Base-by-base conservation (phyloP, 169 alveolate species). In the Eimeria praecox region DNA sequence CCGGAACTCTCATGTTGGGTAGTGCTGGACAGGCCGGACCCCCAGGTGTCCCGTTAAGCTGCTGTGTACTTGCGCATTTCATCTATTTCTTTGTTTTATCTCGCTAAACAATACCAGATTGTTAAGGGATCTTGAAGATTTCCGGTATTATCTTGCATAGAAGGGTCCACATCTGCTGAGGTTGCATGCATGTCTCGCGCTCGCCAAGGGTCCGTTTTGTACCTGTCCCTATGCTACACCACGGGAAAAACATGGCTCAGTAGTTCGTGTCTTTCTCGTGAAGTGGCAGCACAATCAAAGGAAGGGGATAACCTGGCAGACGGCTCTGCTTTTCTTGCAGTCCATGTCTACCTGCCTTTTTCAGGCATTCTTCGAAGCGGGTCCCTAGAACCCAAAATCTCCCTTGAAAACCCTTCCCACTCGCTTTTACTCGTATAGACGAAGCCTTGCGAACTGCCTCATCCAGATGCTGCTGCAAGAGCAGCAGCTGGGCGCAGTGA, bases 11-110 rank as follows among this genome's bases (percentile, higher is more conserved):
- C 44, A 27, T 20, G 2, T 66, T 78, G 88, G 44, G 88, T 49
- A 78, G 64, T 78, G 88, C 64, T 78, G 88, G 88, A 78, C 88
- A 44, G 88, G 64, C 88, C 64, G 88, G 88, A 78, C 88, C 88
- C 91, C 54, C 54, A n/a, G 73, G 54, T 54, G 71, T 56, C 91
- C 35, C 75, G 73, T 24, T 54, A 49, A 30, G n/a, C 54, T 52
- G 91, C 44, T 56, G 54, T 33, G 66, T 22, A 30, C 35, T 20
- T 35, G 71, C 54, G 14, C 56, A 83, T 33, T 54, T 83, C 35
- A 30, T 24, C 27, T 2, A 3, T 22, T n/a, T 35, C 91, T 83
- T 83, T 56, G 54, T 83, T 52, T 83, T 83, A 24, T 83, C 54
- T 83, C 73, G 77, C 30, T 52, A 49, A 2, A 83, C 12, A 5